Base-by-base conservation (phyloP, 441 rosid species). In the Erysimum cheiri region DNA sequence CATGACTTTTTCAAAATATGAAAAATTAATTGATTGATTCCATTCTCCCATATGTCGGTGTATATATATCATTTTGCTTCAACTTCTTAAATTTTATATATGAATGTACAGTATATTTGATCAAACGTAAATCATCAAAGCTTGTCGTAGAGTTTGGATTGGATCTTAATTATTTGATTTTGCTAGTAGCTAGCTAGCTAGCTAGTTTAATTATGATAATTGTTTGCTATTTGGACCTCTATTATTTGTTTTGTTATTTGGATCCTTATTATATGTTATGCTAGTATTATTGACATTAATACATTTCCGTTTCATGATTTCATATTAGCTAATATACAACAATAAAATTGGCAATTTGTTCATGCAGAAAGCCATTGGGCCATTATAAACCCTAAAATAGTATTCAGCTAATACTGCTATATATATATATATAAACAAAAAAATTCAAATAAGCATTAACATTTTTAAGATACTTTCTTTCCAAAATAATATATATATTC, bases 161-260 rank as follows among this genome's bases (percentile, higher is more conserved):
- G 22, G 11, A 29, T 60, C 55, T 60, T 33, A 52, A 67, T 73
- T 14, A 66, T 66, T 66, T 50, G 55, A 67, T 59, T 58, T 72
- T 72, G 66, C 60, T 72, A 72, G 60, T 55, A 43, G 50, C 26
- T 48, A 48, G 64, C n/a, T n/a, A n/a, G n/a, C n/a, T n/a, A n/a
- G n/a, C n/a, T n/a, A n/a, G n/a, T n/a, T 19, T 19, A 1, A 19
- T 35, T 32, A 10, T 53, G 69, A 54, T 28, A 3, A 47, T 15
- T 13, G 31, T 58, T 69, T 69, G 66, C 10, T 36, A 19, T 36
- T 24, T 58, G 40, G 22, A 48, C 39, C 57, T 48, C 58, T 52
- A 13, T 26, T 17, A 5, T 22, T 22, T 22, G 24, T 22, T 58
- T 69, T 69, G 66, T 6, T 36, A 19, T 36, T 24, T 58, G 40